A percentile compares a stretch with the other conserved stretches of the same genome.
These are phyloP conservation scores for Xylariaceae sp. DNA, from an alignment of 2,329 filamentous ascomycete genomes.

Conservation along the genomic window DNA sequence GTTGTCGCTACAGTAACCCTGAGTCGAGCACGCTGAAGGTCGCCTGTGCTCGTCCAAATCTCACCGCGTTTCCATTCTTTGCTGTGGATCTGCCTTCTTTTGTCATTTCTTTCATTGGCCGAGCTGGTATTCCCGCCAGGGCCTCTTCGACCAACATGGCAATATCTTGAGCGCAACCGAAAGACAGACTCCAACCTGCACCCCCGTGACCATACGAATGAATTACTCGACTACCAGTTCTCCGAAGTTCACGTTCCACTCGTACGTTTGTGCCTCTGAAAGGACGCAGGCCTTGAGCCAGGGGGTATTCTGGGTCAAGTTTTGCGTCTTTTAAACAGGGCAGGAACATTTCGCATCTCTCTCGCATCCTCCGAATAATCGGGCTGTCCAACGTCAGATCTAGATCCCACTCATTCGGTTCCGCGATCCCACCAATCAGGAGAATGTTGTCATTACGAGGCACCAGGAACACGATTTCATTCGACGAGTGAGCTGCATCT, in stretches of 20 bases:
- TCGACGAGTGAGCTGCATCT: conserved; percentile 29
- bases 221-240: conserved; percentile 31
- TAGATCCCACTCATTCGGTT: conserved; percentile 32
- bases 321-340: conserved; percentile 35
- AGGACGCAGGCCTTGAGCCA: conserved; percentile 39
- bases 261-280: conserved; percentile 36
- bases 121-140: conserved; percentile 23
- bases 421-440: conserved; percentile 34
- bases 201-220: conserved; percentile 42
- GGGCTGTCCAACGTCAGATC: conserved; percentile 35
- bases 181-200: conserved; percentile 38
- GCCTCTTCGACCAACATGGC: conserved; percentile 31
- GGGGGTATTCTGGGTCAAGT: conserved; percentile 35
- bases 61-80: background rate
- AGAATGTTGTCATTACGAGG: conserved; percentile 41
- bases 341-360: conserved; percentile 37
- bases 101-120: conserved; percentile 21
- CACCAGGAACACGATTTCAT: conserved; percentile 40
- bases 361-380: conserved; percentile 37
- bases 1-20: no score
- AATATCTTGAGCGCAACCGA: conserved; percentile 36
- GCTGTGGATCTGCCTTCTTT: conserved; percentile 1
- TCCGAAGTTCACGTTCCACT: conserved; percentile 37
- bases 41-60: background rate
- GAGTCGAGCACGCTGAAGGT: no score